Conservation (phyloP, 768 basidiomycete genomes). For the Trametes cinnabarina region DNA sequence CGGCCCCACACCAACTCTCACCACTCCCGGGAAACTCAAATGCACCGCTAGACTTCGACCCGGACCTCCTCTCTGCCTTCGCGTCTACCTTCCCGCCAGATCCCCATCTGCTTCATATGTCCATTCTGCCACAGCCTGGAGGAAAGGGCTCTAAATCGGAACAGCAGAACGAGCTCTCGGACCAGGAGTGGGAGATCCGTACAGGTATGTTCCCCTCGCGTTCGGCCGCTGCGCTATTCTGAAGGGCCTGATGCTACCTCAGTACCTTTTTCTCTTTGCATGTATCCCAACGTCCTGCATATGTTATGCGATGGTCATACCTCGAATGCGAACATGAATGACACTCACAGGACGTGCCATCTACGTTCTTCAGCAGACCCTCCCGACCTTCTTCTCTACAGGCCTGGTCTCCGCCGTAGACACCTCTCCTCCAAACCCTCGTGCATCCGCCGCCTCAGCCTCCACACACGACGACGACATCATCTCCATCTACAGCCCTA, state of each 20-base stretch:
- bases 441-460: slow-evolving; percentile 15
- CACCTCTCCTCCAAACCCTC: slow-evolving; percentile 34
- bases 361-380: slow-evolving; percentile 62
- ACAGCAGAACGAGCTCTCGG: slow-evolving; percentile 42
- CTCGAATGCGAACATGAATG: too few relatives aligned
- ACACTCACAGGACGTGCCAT: slow-evolving; percentile 60
- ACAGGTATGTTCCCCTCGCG: slow-evolving; percentile 48
- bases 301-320: too few relatives aligned
- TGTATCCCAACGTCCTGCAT: neutral
- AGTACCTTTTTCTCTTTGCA: slow-evolving; percentile 9
- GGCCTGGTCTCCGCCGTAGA: slow-evolving; percentile 63
- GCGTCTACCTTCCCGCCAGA: neutral
- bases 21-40: neutral
- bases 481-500: slow-evolving; percentile 61
- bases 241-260: slow-evolving; percentile 32
- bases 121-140: neutral
- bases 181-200: slow-evolving; percentile 76
- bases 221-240: slow-evolving; percentile 4
- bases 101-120: neutral
- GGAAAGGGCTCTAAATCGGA: neutral
- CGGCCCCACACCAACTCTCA: neutral
- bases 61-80: neutral
- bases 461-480: slow-evolving; percentile 24
- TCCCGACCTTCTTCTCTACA: slow-evolving; percentile 67
- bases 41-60: neutral